Percentiles rank a stretch among this genome's conserved stretches.
phyloP scores from a whole-genome alignment of 108 stramenopile genomes.

The Fistulifera pelliculosa region DNA sequence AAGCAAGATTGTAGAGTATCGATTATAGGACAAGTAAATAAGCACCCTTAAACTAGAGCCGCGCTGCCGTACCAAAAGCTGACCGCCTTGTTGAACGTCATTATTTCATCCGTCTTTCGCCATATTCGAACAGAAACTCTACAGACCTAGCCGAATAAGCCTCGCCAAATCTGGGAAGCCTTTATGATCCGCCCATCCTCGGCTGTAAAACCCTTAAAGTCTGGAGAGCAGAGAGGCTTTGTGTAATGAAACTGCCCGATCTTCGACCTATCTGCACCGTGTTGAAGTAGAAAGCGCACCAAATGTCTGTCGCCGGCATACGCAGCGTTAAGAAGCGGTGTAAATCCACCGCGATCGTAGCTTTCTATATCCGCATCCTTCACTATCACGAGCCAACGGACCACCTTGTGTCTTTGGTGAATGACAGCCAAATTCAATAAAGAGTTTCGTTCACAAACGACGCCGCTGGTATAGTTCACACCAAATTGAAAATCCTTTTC shows the following conservation, averaged over 20 bases:
- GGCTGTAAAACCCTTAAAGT: constrained; percentile 66
- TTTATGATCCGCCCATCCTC: constrained; percentile 65
- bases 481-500: constrained; percentile 55
- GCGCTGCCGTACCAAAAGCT: too few species aligned
- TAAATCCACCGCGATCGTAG: constrained; percentile 67
- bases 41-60: too few species aligned
- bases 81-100: too few species aligned
- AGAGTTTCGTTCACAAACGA: constrained; percentile 74
- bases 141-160: constrained; percentile 57
- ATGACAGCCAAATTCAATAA: constrained; percentile 76
- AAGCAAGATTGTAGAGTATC: too few species aligned
- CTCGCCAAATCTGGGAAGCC: constrained; percentile 61
- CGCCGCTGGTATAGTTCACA: constrained; percentile 64
- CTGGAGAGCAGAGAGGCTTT: constrained; percentile 47
- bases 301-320: constrained; percentile 57
- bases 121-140: too few species aligned
- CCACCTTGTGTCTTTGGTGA: constrained; percentile 54
- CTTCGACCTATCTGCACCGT: constrained; percentile 46
- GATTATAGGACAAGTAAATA: too few species aligned
- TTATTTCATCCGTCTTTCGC: too few species aligned
- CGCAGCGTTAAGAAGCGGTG: constrained; percentile 74
- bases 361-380: constrained; percentile 71
- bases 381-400: constrained; percentile 62
- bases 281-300: constrained; percentile 54
- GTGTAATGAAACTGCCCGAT: constrained; percentile 59